These are phyloP conservation scores for Arbutus unedo DNA, from an alignment of 148 eudicot genomes.

Conservation along the genomic window DNA sequence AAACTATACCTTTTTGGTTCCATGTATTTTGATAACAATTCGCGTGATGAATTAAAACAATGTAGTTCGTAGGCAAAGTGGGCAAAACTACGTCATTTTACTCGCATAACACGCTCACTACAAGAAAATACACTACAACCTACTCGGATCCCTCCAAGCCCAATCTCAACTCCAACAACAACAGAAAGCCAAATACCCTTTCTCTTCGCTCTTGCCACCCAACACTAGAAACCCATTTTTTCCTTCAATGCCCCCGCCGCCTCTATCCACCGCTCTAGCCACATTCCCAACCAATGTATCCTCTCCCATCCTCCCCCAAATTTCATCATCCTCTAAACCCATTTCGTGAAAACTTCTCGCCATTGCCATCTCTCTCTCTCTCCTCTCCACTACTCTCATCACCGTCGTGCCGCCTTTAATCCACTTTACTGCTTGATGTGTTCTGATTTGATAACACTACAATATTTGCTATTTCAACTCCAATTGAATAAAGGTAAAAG, in stretches of 20 bases:
- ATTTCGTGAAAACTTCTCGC: conserved; percentile 41
- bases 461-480: no score
- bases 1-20: no score
- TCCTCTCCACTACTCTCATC: conserved; percentile 34
- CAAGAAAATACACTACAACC: no score
- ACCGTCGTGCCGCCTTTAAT: conserved; percentile 32
- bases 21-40: no score
- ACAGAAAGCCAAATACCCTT: conserved; percentile 32
- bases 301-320: conserved; percentile 55
- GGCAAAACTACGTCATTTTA: no score
- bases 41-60: no score
- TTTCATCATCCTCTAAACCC: conserved; percentile 34
- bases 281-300: conserved; percentile 88
- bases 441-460: no score
- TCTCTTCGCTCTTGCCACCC: conserved; percentile 31
- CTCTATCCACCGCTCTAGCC: conserved; percentile 32
- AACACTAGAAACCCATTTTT: conserved; percentile 40
- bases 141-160: no score
- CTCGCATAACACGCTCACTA: no score
- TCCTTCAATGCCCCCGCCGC: conserved; percentile 44
- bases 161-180: conserved; percentile 1
- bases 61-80: no score
- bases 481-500: no score
- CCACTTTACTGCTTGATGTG: no score
- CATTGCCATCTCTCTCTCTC: conserved; percentile 35